Conservation (phyloP, 2,329 filamentous ascomycete species). For the Sphaerostilbella broomeana region DNA sequence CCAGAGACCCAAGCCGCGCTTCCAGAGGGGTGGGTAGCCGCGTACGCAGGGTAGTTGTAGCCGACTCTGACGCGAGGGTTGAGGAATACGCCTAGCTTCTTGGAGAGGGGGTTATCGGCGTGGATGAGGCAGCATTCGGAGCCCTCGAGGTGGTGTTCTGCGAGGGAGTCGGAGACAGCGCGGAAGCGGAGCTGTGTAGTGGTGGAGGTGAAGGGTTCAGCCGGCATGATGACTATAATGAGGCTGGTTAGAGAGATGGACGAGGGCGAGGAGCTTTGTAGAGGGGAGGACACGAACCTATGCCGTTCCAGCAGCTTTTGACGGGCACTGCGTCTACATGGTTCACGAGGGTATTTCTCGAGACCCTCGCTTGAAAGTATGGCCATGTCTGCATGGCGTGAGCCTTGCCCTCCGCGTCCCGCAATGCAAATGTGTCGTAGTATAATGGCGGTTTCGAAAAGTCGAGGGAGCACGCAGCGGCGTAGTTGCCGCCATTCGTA, state of each 20-base stretch:
- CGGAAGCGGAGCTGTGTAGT: constrained; percentile 50
- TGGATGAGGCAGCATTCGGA: constrained; percentile 76
- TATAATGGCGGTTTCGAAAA: constrained; percentile 47
- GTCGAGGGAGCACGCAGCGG: constrained; percentile 56
- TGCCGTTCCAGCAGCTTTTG: constrained; percentile 41
- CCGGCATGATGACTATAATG: constrained; percentile 40
- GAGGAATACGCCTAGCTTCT: constrained; percentile 52
- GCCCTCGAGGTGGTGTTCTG: constrained; percentile 59
- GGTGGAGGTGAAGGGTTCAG: constrained; percentile 49
- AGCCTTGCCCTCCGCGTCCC: constrained; percentile 45
- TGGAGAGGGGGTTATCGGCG: constrained; percentile 57
- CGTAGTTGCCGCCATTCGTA: constrained; percentile 53
- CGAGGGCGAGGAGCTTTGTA: too few species aligned
- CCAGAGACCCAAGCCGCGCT: constrained; percentile 42
- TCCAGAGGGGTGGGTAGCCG: constrained; percentile 34
- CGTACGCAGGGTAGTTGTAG: constrained; percentile 51
- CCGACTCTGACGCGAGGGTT: constrained; percentile 65
- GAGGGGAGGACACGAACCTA: constrained; percentile 23
- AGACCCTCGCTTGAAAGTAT: constrained; percentile 46
- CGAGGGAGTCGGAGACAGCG: constrained; percentile 56
- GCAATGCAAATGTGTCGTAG: constrained; percentile 58
- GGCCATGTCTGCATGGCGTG: constrained; percentile 52
- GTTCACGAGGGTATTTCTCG: constrained; percentile 46
- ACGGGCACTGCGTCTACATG: constrained; percentile 41
- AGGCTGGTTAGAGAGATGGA: too few species aligned